A percentile compares a stretch with the other conserved stretches of the same genome.
These are phyloP conservation scores for Alternaria sp. DNA, from an alignment of 2,329 filamentous ascomycete genomes.

Conservation along the genomic window DNA sequence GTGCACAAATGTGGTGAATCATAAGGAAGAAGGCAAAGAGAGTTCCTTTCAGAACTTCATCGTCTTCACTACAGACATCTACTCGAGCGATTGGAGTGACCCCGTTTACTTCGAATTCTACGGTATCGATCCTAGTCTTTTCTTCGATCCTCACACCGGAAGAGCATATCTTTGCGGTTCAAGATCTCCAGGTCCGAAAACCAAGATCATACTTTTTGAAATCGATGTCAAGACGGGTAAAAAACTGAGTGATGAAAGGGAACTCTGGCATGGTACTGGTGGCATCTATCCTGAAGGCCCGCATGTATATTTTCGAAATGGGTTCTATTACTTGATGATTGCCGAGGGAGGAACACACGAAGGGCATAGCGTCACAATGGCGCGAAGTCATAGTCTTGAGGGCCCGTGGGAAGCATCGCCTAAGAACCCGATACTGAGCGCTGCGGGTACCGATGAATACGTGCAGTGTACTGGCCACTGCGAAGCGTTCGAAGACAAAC, in stretches of 20 bases:
- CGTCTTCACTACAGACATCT: constrained; percentile 23
- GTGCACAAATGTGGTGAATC: constrained; percentile 23
- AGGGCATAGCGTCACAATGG: constrained; percentile 21
- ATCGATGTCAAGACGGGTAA: constrained; percentile 42
- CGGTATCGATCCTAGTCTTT: constrained; percentile 27
- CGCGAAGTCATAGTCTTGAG: constrained; percentile 13
- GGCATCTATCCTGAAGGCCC: constrained; percentile 44
- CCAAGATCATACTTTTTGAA: constrained; percentile 30
- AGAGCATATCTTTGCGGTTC: constrained; percentile 34
- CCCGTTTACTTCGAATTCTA: constrained; percentile 21
- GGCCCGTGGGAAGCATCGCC: constrained; percentile 23
- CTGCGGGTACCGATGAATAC: constrained; percentile 20
- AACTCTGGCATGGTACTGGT: constrained; percentile 46
- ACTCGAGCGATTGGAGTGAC: constrained; percentile 18
- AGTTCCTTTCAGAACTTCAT: constrained; percentile 51
- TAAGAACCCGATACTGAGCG: constrained; percentile 20
- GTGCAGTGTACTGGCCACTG: constrained; percentile 25
- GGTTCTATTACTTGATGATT: constrained; percentile 45
- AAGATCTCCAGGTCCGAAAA: constrained; percentile 15
- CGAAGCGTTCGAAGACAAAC: constrained; percentile 20
- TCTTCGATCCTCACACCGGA: constrained; percentile 18
- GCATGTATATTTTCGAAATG: constrained; percentile 45
- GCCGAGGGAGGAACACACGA: constrained; percentile 40
- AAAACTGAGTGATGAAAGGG: constrained; percentile 16
- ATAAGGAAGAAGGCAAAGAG: constrained; percentile 53